These are phyloP conservation scores for Aureococcus anophagefferens DNA, from an alignment of 108 stramenopile species.

Conservation along the genomic window DNA sequence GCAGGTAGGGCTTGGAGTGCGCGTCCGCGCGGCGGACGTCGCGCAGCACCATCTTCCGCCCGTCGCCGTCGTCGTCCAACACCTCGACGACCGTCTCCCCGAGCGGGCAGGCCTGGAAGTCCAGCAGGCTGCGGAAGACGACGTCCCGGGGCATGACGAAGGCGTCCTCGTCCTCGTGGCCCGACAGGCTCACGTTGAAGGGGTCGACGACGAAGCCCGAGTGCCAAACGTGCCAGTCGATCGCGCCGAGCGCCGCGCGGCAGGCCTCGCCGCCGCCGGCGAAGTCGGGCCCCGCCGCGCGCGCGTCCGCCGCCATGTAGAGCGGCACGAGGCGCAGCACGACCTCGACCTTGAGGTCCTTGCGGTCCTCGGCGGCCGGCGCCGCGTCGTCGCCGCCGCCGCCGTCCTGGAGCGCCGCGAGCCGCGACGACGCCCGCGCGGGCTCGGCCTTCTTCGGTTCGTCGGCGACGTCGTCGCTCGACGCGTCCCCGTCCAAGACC, in stretches of 20 bases:
- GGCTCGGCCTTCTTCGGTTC: no score
- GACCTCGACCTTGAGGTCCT: background rate
- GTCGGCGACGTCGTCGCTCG: no score
- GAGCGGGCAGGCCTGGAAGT: no score
- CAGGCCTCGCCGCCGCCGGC: background rate
- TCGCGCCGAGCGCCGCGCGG: no score
- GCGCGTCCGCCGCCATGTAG: background rate
- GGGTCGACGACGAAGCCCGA: background rate
- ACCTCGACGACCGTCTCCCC: no score
- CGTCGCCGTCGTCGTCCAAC: no score
- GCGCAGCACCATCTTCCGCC: no score
- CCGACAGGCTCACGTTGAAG: background rate
- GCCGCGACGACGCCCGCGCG: no score
- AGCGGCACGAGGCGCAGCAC: background rate
- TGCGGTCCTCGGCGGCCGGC: no score
- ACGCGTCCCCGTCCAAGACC: background rate
- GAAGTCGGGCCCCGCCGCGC: background rate
- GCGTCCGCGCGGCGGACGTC: background rate
- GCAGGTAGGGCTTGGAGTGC: background rate
- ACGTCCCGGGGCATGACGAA: background rate
- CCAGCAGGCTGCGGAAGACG: background rate
- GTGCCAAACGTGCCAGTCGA: background rate
- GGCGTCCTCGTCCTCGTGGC: background rate
- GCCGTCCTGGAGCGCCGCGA: background rate
- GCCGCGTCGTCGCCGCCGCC: background rate